Percentiles rank a stretch among this genome's conserved stretches.
Conservation (phyloP, 2,329 filamentous ascomycete species). For the Fonsecaea monophora region DNA sequence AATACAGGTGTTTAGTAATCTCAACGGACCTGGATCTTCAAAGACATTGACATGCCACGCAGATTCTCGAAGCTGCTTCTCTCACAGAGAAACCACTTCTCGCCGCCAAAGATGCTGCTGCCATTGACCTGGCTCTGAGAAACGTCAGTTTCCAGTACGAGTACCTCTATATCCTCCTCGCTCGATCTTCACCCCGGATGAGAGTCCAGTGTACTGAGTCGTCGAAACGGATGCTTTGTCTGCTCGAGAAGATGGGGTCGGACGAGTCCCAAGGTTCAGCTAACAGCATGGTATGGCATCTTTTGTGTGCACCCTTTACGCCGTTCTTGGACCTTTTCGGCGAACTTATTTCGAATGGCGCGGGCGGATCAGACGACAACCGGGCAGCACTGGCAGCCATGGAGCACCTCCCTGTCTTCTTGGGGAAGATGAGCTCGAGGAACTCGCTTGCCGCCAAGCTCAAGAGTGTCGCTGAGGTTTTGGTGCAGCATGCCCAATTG, state of each 20-base stretch:
- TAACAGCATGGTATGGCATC: constrained; percentile 10
- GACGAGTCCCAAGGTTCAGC: constrained; percentile 7
- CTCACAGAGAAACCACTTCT: constrained; percentile 9
- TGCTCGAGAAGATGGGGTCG: background rate
- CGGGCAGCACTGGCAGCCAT: constrained; percentile 2
- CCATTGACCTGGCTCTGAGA: background rate
- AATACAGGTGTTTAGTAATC: background rate
- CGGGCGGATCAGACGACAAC: background rate
- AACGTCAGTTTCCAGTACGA: constrained; percentile 11
- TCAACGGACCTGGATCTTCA: background rate
- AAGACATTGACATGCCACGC: background rate
- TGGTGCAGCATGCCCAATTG: constrained; percentile 17
- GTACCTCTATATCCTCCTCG: constrained; percentile 12
- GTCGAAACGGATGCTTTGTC: constrained; percentile 11
- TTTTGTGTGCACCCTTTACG: constrained; percentile 12
- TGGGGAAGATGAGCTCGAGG: constrained; percentile 10
- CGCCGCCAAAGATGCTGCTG: background rate
- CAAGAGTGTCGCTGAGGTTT: background rate
- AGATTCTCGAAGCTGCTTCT: constrained; percentile 12
- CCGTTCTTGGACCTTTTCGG: constrained; percentile 15
- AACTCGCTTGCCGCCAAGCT: constrained; percentile 10
- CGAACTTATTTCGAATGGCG: background rate
- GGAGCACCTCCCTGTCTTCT: constrained; percentile 10
- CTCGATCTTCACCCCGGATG: constrained; percentile 8
- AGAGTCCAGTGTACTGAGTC: constrained; percentile 9